Evolutionary conservation across 1,284 basidiomycete species (phyloP).

Genomic region (Ceratobasidium sp.): DNA sequence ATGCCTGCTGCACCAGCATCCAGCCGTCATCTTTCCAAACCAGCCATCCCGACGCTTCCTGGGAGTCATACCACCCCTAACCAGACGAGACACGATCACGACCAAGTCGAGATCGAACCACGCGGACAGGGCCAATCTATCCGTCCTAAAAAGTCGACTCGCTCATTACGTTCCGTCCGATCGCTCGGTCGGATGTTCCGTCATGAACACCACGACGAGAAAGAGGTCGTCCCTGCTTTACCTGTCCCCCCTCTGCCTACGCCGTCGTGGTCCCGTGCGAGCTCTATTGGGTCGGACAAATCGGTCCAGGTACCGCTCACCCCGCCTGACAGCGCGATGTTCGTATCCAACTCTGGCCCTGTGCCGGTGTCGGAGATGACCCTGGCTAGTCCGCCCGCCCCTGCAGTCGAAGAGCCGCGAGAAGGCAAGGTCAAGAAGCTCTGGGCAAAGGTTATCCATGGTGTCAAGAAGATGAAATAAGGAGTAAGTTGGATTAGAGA

Average conservation of each 20-base stretch:
- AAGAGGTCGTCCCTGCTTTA: not conserved
- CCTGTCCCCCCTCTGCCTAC: not conserved
- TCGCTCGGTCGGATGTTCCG: slow-evolving; percentile 22
- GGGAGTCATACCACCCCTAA: not conserved
- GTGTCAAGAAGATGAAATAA: slow-evolving; percentile 7
- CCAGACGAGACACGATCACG: not conserved
- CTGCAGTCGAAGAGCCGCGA: not conserved
- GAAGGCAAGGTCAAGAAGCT: slow-evolving; percentile 23
- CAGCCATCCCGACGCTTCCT: not conserved
- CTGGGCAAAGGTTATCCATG: slow-evolving; percentile 11
- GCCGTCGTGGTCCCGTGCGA: not conserved
- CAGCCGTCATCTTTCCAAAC: not conserved
- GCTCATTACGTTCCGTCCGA: slow-evolving; percentile 10
- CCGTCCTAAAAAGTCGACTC: slow-evolving; percentile 2
- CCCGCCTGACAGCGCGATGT: not conserved
- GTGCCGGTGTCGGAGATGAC: not conserved
- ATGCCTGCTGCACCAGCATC: slow-evolving; percentile 4
- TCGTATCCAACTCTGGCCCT: not conserved
- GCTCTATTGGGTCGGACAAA: slow-evolving; percentile 5
- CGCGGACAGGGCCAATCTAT: slow-evolving; percentile 7
- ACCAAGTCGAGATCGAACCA: not conserved
- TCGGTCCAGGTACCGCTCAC: slow-evolving; percentile 17
- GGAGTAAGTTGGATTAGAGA: no score
- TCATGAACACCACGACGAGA: not conserved
- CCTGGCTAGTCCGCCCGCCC: not conserved